These are phyloP conservation scores for Candida easanensis DNA, from an alignment of 805 yeast species.

Conservation along the genomic window DNA sequence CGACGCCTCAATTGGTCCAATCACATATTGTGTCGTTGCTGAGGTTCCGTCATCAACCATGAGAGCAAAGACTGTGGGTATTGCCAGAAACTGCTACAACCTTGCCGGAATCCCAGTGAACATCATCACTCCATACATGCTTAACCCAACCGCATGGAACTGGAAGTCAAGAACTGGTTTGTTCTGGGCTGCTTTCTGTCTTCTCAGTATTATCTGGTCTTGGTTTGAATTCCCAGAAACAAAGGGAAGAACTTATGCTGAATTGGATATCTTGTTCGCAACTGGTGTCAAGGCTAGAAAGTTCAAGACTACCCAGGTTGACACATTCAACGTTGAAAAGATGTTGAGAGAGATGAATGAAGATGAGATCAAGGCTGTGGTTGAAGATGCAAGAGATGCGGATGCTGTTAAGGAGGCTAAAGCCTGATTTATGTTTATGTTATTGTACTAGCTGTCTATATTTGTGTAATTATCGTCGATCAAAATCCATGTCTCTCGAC, in stretches of 20 bases:
- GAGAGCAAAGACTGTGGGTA: constrained; percentile 40
- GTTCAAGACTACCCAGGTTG: constrained; percentile 26
- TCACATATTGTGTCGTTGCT: constrained; percentile 37
- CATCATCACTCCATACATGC: constrained; percentile 43
- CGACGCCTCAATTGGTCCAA: constrained; percentile 39
- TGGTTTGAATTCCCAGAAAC: constrained; percentile 59
- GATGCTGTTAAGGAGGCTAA: background rate
- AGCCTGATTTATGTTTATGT: no score
- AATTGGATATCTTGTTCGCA: constrained; percentile 49
- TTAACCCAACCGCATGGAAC: constrained; percentile 43
- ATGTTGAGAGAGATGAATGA: constrained; percentile 20
- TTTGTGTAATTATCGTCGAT: no score
- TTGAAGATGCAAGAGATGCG: constrained; percentile 8
- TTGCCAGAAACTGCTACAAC: constrained; percentile 32
- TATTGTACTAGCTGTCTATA: no score
- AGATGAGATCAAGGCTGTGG: constrained; percentile 18
- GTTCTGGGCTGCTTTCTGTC: constrained; percentile 40
- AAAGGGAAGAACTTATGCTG: constrained; percentile 51
- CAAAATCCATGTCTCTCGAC: no score
- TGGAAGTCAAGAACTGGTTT: constrained; percentile 44
- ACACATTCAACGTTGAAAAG: constrained; percentile 21
- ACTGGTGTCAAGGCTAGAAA: constrained; percentile 30
- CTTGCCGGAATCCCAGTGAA: constrained; percentile 33
- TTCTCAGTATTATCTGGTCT: constrained; percentile 35
- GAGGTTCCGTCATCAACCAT: constrained; percentile 39